phyloP scores from a whole-genome alignment of 148 eudicot genomes.

The Mesembryanthemum crystallinum region DNA sequence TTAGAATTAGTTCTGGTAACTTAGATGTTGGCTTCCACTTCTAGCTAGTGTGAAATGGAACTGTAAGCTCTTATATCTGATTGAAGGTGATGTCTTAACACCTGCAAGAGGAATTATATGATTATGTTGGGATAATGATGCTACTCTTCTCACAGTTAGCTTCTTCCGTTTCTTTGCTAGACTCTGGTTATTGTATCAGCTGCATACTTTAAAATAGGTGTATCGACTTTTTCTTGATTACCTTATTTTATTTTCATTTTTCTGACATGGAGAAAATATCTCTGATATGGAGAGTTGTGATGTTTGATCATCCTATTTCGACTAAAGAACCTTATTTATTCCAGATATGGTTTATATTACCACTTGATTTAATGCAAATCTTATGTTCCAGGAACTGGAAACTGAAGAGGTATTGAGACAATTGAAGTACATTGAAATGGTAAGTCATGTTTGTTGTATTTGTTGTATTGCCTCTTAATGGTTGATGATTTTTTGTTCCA shows the following conservation, averaged over 20 bases:
- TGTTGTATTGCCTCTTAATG: not conserved
- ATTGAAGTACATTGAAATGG: slow-evolving; percentile 80
- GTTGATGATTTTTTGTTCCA: not conserved
- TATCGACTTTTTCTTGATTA: too few relatives aligned
- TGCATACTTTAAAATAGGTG: too few relatives aligned
- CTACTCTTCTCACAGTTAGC: not conserved
- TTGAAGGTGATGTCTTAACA: not conserved
- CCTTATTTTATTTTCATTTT: not conserved
- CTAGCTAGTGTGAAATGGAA: not conserved
- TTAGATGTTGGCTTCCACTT: not conserved
- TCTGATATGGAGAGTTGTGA: not conserved
- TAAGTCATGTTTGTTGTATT: slow-evolving; percentile 27
- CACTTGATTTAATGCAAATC: slow-evolving; percentile 4
- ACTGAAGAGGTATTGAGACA: slow-evolving; percentile 80
- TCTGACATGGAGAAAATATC: too few relatives aligned
- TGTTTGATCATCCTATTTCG: not conserved
- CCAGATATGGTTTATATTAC: not conserved
- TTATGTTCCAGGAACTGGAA: slow-evolving; percentile 62
- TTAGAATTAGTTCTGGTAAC: not conserved
- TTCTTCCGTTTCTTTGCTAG: not conserved
- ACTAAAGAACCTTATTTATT: not conserved
- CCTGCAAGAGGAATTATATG: not conserved
- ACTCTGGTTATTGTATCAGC: not conserved
- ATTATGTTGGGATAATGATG: not conserved
- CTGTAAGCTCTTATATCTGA: not conserved